Evolutionary conservation across 2,329 filamentous ascomycete species (phyloP), one percentile per base, ranked within the genome.

Genomic region (Hyphodiscus sp.): DNA sequence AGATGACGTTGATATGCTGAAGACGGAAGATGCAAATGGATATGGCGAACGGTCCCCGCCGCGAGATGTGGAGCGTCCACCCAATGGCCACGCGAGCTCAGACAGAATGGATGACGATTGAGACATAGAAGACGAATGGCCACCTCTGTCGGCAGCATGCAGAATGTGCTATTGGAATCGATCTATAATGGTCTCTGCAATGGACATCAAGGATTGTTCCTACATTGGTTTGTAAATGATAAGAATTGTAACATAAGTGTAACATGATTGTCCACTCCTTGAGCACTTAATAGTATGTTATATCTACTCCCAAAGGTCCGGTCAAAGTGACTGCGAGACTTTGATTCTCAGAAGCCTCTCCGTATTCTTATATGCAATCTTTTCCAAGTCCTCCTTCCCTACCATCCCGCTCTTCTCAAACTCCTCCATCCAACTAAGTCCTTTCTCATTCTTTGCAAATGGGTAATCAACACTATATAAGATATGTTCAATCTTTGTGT

Each of bases 381-480:
- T 68, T 42, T 76, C 73, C 57, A 78, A 69, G 52, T 78, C 72
- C 46, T 77, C 72, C 20, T 69, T 62, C 1, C 63, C 73, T 18
- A 82, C 69, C 60, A 81, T 61, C 0, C 73, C 74, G 53, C 76
- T 79, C 41, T 68, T 62, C 51, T 70, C 69, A 42, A 82, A 61
- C 54, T 78, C 74, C 48, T 70, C 61, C 54, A 82, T 68, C 59
- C 76, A 78, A 8, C 64, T 67, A 26, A 71, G 63, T 0, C 77
- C 79, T 10, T 74, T 72, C 54, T 75, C 71, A 52, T 74, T 79
- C 52, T 67, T 69, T 44, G 70, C 70, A 52, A 81, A 80, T 0
- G 79, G 80, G 57, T 80, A 81, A 58, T 81, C 78, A 15, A 80
- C 74, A 53, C 74, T 79, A 60, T 77, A 82, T 61, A 82, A 54